These are phyloP conservation scores for Lactarius tabidus DNA, from an alignment of 768 basidiomycete genomes.

Conservation along the genomic window DNA sequence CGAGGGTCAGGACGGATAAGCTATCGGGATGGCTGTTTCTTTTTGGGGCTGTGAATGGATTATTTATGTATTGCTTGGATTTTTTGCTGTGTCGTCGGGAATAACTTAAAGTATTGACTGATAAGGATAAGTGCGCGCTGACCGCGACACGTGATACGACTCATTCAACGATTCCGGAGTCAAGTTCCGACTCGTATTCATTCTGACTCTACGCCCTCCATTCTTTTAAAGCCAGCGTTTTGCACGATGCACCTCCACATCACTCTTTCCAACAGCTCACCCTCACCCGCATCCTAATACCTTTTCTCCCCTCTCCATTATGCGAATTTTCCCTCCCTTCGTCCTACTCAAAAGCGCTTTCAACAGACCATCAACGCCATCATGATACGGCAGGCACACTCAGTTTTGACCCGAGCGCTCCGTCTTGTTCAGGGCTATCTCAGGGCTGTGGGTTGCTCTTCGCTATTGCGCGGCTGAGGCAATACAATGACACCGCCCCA, in stretches of 20 bases:
- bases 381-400: neutral
- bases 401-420: neutral
- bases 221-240: neutral
- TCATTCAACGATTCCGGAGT: slow-evolving; percentile 1
- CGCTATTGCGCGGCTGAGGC: neutral
- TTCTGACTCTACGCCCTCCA: slow-evolving; percentile 3
- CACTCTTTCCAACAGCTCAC: neutral
- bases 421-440: slow-evolving; percentile 5
- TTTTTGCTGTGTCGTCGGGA: neutral
- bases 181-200: slow-evolving; percentile 12
- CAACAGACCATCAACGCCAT: neutral
- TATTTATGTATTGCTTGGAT: slow-evolving; percentile 4
- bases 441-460: slow-evolving; percentile 3
- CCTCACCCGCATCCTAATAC: neutral
- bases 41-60: neutral
- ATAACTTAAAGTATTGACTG: neutral
- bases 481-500: neutral
- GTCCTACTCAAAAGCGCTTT: neutral
- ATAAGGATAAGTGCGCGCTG: neutral
- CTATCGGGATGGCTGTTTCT: neutral
- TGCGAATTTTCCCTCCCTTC: neutral
- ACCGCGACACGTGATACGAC: slow-evolving; percentile 15
- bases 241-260: no score
- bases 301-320: neutral
- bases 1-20: slow-evolving; percentile 11